A percentile compares a stretch with the other conserved stretches of the same genome.
phyloP scores from a whole-genome alignment of 2,329 filamentous ascomycete genomes.

The Fusarium albosuccineum region DNA sequence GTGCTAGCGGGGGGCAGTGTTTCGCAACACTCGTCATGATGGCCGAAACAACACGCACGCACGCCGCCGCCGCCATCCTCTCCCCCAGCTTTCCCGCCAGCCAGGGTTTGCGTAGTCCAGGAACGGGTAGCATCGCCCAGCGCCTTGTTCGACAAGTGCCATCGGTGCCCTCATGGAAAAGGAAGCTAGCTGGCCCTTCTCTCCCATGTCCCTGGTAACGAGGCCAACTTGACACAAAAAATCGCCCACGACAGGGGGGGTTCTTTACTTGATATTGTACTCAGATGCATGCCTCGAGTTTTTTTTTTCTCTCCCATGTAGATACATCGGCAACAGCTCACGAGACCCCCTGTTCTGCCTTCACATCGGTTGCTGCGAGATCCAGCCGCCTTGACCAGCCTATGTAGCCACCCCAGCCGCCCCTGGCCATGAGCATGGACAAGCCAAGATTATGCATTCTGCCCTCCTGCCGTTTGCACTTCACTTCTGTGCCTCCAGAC shows the following conservation, averaged over 20 bases:
- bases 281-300: too few relatives aligned
- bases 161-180: too few relatives aligned
- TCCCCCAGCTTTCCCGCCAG: conserved; percentile 4
- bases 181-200: too few relatives aligned
- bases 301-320: neutral
- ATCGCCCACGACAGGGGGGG: conserved; percentile 14
- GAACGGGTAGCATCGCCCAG: conserved; percentile 31
- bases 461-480: conserved; percentile 16
- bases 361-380: conserved; percentile 21
- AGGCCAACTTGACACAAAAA: conserved; percentile 9
- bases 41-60: neutral
- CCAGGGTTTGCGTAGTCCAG: conserved; percentile 17
- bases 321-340: conserved; percentile 3
- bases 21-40: neutral
- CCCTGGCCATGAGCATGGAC: conserved; percentile 23
- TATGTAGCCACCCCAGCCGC: conserved; percentile 17
- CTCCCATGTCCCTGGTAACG: too few relatives aligned
- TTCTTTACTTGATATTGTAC: too few relatives aligned
- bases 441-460: conserved; percentile 29
- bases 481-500: conserved; percentile 7
- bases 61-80: neutral
- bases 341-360: conserved; percentile 10
- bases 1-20: neutral
- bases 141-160: conserved; percentile 24
- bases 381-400: conserved; percentile 27